Base-by-base conservation (phyloP, 2,329 filamentous ascomycete species). In the Parascedosporium putredinis region DNA sequence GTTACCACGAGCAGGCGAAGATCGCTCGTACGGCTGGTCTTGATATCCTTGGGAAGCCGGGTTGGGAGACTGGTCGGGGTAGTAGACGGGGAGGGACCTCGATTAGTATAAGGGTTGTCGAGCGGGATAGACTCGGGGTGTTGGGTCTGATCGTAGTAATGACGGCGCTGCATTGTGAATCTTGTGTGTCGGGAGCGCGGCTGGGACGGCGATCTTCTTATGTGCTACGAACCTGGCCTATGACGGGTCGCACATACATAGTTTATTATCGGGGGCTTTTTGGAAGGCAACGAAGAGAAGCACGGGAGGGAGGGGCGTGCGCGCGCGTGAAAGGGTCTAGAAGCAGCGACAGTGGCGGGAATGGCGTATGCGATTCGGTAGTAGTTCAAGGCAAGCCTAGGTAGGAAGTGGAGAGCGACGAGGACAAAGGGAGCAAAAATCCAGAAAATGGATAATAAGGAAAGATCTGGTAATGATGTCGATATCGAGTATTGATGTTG, bases 141-240 rank as follows among this genome's bases (percentile, higher is more conserved):
- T 10, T 45, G 40, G 47, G 27, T 33, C 53, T 48, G 34, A 43
- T 57, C 53, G 33, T 51, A 52, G 50, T 56, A 52, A 51, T 49
- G 47, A 10, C 53, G 52, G 50, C 52, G 55, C 29, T 55, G 50
- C 54, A 55, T 55, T 36, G 45, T 24, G 45, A 29, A 8, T 29
- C 24, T 18, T n/a, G 20, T 49, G 47, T 49, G 47, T 49, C 47
- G 36, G 47, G 36, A 20, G 34, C 22, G 47, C 36, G 34, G 45
- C 18, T 25, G 45, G 45, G 34, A 43, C 31, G 47, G 47, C 22
- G 47, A 49, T 49, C 36, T 43, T 36, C 16, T 46, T 48, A 48
- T 25, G 45, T 48, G 45, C 45, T 48, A 48, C 45, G 23, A 22
- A 38, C 10, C 20, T 38, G 45, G 20, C 33, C 33, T 48, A 40